Conservation (phyloP, 1,139 yeast species). For the Taphrina wiesneri region DNA sequence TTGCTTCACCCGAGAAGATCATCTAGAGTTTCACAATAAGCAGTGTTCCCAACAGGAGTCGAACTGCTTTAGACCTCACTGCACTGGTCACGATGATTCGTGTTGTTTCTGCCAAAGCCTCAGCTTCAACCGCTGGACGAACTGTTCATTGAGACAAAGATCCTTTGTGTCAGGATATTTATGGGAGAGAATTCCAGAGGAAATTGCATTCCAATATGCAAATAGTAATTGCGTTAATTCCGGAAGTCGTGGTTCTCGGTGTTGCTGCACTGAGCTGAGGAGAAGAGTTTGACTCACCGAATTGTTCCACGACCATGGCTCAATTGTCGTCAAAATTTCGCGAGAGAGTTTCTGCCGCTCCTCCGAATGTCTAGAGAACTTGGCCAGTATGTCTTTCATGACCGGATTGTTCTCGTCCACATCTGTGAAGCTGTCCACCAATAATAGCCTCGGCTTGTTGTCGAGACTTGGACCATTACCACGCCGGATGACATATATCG, state of each 20-base stretch:
- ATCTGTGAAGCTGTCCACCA: neutral
- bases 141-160: constrained; percentile 1
- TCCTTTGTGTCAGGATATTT: neutral
- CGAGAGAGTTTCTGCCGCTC: neutral
- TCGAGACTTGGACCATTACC: neutral
- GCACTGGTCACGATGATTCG: neutral
- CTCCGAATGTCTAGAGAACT: neutral
- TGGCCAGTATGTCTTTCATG: neutral
- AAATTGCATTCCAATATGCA: constrained; percentile 15
- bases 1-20: no score
- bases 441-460: neutral
- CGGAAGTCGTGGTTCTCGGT: neutral
- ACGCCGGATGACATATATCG: constrained; percentile 3
- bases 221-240: neutral
- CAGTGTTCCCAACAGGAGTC: no score
- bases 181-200: constrained; percentile 3
- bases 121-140: neutral
- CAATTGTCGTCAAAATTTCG: neutral
- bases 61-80: neutral
- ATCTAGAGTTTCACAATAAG: no score
- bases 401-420: neutral
- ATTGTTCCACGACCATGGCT: neutral
- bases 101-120: constrained; percentile 15
- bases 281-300: neutral
- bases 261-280: neutral